Evolutionary conservation across 352 stramenopile species (phyloP).

Genomic region (Detonula confervacea): DNA sequence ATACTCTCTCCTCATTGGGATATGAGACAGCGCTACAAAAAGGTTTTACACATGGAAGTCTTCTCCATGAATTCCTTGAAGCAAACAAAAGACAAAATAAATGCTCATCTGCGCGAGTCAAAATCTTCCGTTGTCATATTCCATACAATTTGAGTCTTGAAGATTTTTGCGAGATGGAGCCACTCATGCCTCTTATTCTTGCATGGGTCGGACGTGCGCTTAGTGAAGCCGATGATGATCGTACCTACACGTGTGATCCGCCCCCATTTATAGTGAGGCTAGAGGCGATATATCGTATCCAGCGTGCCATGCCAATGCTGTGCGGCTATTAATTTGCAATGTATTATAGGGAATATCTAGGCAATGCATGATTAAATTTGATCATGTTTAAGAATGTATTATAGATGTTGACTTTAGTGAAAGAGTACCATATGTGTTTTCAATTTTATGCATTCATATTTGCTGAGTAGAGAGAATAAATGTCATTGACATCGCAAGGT

Average conservation of each 20-base stretch:
- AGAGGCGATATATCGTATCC: slow-evolving; percentile 2
- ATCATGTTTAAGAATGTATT: too few relatives aligned
- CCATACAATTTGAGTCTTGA: slow-evolving; percentile 8
- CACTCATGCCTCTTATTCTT: neutral
- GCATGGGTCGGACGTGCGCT: slow-evolving; percentile 7
- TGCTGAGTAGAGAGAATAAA: slow-evolving; percentile 18
- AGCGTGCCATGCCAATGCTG: slow-evolving; percentile 3
- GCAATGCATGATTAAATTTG: too few relatives aligned
- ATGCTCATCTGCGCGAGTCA: neutral
- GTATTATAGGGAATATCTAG: neutral
- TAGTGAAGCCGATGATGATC: slow-evolving; percentile 5
- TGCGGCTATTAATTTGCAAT: neutral
- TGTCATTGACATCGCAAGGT: slow-evolving; percentile 15
- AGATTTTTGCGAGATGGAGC: slow-evolving; percentile 5
- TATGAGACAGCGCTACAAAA: neutral
- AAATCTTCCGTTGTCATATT: slow-evolving; percentile 8
- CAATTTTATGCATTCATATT: neutral
- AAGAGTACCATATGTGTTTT: neutral
- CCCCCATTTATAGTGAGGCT: neutral
- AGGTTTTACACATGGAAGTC: neutral
- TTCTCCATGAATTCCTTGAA: slow-evolving; percentile 8
- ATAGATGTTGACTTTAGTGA: too few relatives aligned
- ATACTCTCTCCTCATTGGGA: neutral
- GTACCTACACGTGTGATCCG: slow-evolving; percentile 1
- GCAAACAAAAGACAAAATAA: slow-evolving; percentile 16